Evolutionary conservation across 768 basidiomycete species (phyloP).

Genomic region (Suillus occidentalis): DNA sequence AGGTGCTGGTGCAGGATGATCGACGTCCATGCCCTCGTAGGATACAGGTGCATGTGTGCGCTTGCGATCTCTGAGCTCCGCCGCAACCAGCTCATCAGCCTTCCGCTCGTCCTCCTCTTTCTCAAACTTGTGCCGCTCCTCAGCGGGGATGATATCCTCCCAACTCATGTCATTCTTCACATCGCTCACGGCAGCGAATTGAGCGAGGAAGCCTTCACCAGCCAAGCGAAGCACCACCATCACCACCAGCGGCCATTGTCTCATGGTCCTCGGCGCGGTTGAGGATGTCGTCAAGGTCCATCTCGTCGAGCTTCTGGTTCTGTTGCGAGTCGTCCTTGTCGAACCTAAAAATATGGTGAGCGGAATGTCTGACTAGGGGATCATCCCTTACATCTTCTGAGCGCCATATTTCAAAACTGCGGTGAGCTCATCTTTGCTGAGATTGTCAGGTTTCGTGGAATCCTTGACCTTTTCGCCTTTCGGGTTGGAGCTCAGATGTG

Average conservation of each 20-base stretch:
- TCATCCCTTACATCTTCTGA: conserved; percentile 79
- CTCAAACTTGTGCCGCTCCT: conserved; percentile 84
- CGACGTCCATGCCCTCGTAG: conserved; percentile 93
- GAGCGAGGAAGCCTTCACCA: conserved; percentile 93
- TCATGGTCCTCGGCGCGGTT: conserved; percentile 97
- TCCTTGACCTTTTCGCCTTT: conserved; percentile 69
- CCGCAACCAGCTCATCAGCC: conserved; percentile 66
- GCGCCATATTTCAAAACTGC: conserved; percentile 99
- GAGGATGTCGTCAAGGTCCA: conserved; percentile 98
- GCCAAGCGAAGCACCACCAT: conserved; percentile 87
- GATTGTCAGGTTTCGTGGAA: conserved; percentile 71
- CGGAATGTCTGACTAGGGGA: conserved; percentile 6
- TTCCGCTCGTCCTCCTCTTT: conserved; percentile 76
- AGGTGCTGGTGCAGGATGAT: conserved; percentile 61
- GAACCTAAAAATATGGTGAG: conserved; percentile 57
- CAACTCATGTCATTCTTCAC: conserved; percentile 98
- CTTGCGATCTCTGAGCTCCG: conserved; percentile 74
- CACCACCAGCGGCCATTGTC: conserved; percentile 78
- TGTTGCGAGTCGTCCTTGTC: conserved; percentile 95
- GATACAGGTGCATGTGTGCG: conserved; percentile 84
- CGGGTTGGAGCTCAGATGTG: conserved; percentile 88
- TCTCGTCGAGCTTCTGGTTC: conserved; percentile 94
- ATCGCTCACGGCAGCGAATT: conserved; percentile 95
- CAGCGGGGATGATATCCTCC: conserved; percentile 98
- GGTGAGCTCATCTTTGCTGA: conserved; percentile 94